These are phyloP conservation scores for Baorangia bicolor DNA, from an alignment of 768 basidiomycete genomes.

Conservation along the genomic window DNA sequence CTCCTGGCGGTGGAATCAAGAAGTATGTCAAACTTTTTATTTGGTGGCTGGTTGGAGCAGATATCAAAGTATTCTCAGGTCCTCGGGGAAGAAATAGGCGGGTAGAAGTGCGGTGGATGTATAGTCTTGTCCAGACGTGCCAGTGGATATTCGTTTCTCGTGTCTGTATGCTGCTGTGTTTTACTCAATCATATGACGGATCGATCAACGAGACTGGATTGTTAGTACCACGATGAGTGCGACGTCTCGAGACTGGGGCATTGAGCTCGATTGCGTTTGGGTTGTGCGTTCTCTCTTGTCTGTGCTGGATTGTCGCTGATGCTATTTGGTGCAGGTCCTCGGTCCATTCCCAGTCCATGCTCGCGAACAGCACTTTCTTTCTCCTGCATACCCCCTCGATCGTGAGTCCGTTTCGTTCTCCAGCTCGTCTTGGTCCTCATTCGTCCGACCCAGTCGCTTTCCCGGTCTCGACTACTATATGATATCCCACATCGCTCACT, in stretches of 20 bases:
- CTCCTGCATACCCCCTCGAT: conserved; percentile 70
- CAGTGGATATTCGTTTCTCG: background rate
- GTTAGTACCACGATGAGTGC: conserved; percentile 8
- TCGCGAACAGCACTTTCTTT: conserved; percentile 79
- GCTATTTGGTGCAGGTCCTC: conserved; percentile 63
- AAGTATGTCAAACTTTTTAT: conserved; percentile 53
- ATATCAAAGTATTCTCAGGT: conserved; percentile 39
- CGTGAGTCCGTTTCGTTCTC: conserved; percentile 41
- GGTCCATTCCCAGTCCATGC: conserved; percentile 86
- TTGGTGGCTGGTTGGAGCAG: conserved; percentile 1
- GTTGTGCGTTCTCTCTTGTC: conserved; percentile 20
- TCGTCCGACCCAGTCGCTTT: conserved; percentile 7
- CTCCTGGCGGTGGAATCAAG: conserved; percentile 77
- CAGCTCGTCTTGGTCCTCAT: background rate
- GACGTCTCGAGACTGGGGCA: conserved; percentile 16
- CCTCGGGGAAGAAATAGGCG: conserved; percentile 69
- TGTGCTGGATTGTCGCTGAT: background rate
- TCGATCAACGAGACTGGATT: background rate
- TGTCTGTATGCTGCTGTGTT: conserved; percentile 3
- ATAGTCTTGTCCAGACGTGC: conserved; percentile 1
- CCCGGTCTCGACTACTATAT: conserved; percentile 13
- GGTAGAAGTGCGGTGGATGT: background rate
- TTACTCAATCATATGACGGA: background rate
- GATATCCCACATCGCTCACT: conserved; percentile 61
- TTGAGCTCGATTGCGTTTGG: conserved; percentile 29